Conservation (phyloP, 129 eudicot genomes). For the Escallonia rubra region DNA sequence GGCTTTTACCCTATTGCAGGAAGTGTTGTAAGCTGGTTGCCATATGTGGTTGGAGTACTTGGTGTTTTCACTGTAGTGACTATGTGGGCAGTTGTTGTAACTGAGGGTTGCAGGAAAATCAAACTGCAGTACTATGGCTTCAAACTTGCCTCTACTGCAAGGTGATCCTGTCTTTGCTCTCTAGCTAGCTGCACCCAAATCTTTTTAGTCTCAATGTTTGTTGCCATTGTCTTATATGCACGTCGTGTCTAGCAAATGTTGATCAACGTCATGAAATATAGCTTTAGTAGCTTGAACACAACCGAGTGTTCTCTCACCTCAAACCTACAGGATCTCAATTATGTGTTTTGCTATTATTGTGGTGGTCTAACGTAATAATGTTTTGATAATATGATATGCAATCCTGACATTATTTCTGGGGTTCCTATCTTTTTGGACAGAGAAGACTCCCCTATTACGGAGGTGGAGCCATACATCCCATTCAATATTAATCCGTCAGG, state of each 20-base stretch:
- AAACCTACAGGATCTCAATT: neutral
- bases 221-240: too few species aligned
- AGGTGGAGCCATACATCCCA: conserved; percentile 96
- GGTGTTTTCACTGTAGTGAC: conserved; percentile 73
- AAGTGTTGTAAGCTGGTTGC: conserved; percentile 71
- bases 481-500: conserved; percentile 98
- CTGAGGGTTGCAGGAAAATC: conserved; percentile 94
- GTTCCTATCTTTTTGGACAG: conserved; percentile 40
- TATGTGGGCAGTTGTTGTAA: conserved; percentile 93
- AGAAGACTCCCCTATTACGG: conserved; percentile 73
- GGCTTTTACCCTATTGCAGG: conserved; percentile 44
- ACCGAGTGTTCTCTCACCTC: neutral
- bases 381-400: neutral
- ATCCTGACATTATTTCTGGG: conserved; percentile 4
- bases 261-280: neutral
- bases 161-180: conserved; percentile 33
- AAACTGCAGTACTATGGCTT: conserved; percentile 95
- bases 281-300: neutral
- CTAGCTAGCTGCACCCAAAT: neutral
- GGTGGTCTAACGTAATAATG: neutral
- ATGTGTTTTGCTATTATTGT: neutral
- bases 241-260: too few species aligned
- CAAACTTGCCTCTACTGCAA: conserved; percentile 90
- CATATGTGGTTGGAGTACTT: conserved; percentile 59
- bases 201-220: too few species aligned